Evolutionary conservation across 2,329 filamentous ascomycete genomes (phyloP), one percentile per base, ranked within the genome.

Genomic region (Magnaporthiopsis rhizophila): DNA sequence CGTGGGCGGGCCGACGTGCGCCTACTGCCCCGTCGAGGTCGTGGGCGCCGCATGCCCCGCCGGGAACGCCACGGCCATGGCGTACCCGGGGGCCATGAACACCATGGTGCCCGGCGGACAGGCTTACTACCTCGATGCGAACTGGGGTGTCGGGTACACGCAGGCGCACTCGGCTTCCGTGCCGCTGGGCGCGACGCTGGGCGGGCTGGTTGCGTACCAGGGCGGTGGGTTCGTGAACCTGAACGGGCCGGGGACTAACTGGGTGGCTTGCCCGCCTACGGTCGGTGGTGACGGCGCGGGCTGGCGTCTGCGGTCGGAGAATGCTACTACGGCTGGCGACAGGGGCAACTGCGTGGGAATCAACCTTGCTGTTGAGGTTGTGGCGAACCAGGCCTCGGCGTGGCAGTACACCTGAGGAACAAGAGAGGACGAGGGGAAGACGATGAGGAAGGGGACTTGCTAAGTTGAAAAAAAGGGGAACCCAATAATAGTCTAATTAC

Each of bases 21-120:
- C 69, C 60, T 74, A 74, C 71, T 75, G 73, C 67, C 72, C 72
- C 1, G 64, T 64, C n/a, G 64, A 68, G 45, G 68, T 70, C 15
- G 18, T 32, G 4, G 62, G 24, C 21, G 36, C 62, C 26, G 67
- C 63, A 21, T 75, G 74, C 65, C 73, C 73, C 2, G 61, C 68
- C 1, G 74, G 72, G 34, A 68, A 69, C 56, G 65, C 64, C 34
- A 74, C 73, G 3, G 68, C 70, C 24, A 62, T 75, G n/a, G 36
- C 65, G 1, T 67, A 69, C 1, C 60, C 56, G 58, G 67, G 62
- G 56, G 69, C 68, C 62, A 73, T 75, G 72, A 69, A 70, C 63
- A 69, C 71, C 34, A 63, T 67, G 62, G 74, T 75, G 11, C 74
- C 74, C 6, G 74, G 74, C 63, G 74, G 74, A 28, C 74, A 76